Evolutionary conservation across 345 rosid genomes (phyloP), one percentile per base, ranked within the genome.

Genomic region (Eutrema japonicum): DNA sequence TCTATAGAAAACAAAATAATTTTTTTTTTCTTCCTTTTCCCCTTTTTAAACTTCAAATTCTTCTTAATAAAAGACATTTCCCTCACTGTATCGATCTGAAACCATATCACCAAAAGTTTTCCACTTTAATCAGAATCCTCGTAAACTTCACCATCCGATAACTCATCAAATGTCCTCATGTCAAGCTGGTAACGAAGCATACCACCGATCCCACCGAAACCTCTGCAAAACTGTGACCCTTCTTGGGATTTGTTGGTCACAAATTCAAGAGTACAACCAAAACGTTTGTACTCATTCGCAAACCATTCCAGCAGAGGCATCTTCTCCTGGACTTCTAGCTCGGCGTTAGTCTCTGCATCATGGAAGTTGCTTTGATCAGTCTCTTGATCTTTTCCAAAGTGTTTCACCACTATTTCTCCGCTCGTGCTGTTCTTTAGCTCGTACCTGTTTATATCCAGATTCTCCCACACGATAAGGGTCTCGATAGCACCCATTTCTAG

Each of bases 171-270:
- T 10, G 91, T 79, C 78, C 96, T 82, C 75, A 93, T 86, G 81
- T 93, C 98, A 53, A 93, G 84, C 83, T 90, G 96, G 85, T 90
- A 93, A 46, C 98, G 90, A 1, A 93, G 87, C 73, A 93, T 87
- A 11, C 98, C 98, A 37, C 98, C 97, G 43, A 92, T 89, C 58
- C 97, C 97, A 56, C 96, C 97, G 64, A 92, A 92, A 5, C 97
- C 96, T 82, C 97, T 66, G 84, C 96, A 92, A 79, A 92, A 92
- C 79, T 89, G 96, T 41, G 96, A 92, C 47, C 98, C 97, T 76
- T 93, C 97, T 79, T 93, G 97, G 3, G 98, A 90, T 60, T 88
- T 93, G 80, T 93, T 90, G 37, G 98, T 93, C 67, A 93, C 92
- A 61, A 93, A 90, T 73, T 93, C 93, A 29, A 93, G 87, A 0